These are phyloP conservation scores for Ramularia endophylla DNA, from an alignment of 2,329 filamentous ascomycete species.

Conservation along the genomic window DNA sequence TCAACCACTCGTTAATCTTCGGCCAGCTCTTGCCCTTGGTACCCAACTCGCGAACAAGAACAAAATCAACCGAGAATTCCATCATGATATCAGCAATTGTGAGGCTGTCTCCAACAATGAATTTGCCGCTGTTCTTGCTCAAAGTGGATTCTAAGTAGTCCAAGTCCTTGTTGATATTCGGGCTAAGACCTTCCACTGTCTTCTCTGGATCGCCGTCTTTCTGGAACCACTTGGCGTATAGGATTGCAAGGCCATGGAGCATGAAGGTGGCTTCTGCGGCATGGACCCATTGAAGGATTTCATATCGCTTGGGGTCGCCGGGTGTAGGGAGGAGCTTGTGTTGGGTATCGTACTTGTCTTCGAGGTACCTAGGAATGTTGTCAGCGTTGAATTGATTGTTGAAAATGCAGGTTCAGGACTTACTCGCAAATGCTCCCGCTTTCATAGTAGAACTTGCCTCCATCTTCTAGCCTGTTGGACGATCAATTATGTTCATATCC, in stretches of 20 bases:
- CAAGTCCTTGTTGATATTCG: slow-evolving; percentile 42
- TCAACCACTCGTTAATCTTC: slow-evolving; percentile 32
- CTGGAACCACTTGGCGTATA: slow-evolving; percentile 42
- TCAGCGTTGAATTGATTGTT: too few relatives aligned
- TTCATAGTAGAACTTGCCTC: slow-evolving; percentile 36
- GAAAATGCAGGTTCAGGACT: slow-evolving; percentile 7
- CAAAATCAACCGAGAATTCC: slow-evolving; percentile 38
- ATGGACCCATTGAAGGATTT: slow-evolving; percentile 41
- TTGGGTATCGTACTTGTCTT: slow-evolving; percentile 40
- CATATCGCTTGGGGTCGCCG: slow-evolving; percentile 30
- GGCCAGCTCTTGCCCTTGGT: slow-evolving; percentile 32
- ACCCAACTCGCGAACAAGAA: slow-evolving; percentile 35
- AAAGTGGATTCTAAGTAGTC: slow-evolving; percentile 42
- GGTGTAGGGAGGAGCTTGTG: slow-evolving; percentile 34
- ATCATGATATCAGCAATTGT: slow-evolving; percentile 44
- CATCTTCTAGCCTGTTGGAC: slow-evolving; percentile 32
- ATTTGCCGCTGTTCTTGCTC: slow-evolving; percentile 33
- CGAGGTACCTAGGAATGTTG: slow-evolving; percentile 36
- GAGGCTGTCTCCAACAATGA: slow-evolving; percentile 37
- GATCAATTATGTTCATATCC: too few relatives aligned
- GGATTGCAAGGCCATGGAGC: slow-evolving; percentile 40
- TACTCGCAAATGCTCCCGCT: slow-evolving; percentile 45
- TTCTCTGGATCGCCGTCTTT: slow-evolving; percentile 31
- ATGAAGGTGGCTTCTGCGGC: slow-evolving; percentile 44
- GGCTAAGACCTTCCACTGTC: slow-evolving; percentile 34